These are phyloP conservation scores for Trichomonascaceae sp. DNA, from an alignment of 1,139 yeast species.

Conservation along the genomic window DNA sequence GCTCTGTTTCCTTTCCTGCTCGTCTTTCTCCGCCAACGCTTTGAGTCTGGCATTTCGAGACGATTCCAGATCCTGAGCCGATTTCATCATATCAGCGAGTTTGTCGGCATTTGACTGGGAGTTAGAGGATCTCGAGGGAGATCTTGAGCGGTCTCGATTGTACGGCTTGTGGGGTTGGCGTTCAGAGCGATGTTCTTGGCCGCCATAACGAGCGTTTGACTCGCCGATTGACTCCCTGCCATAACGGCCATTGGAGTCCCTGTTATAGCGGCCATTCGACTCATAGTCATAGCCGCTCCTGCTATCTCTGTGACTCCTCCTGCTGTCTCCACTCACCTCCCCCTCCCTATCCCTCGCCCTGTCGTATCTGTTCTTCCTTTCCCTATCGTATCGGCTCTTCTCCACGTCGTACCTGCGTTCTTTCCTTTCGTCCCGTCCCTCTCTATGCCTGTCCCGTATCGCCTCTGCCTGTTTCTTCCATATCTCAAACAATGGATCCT, in stretches of 20 bases:
- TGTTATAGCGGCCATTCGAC: neutral
- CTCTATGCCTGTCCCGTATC: neutral
- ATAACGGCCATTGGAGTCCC: neutral
- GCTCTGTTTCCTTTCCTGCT: constrained; percentile 62
- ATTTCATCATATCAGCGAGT: constrained; percentile 11
- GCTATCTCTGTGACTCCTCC: too few relatives aligned
- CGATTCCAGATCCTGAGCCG: constrained; percentile 20
- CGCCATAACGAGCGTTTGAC: too few relatives aligned
- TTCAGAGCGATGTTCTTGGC: too few relatives aligned
- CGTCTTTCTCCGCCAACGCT: constrained; percentile 51
- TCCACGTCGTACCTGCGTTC: neutral
- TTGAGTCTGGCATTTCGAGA: constrained; percentile 44
- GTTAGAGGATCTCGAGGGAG: neutral
- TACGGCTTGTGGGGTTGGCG: neutral
- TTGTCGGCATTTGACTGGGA: constrained; percentile 1
- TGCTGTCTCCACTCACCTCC: too few relatives aligned
- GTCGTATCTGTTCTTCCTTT: neutral
- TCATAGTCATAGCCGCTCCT: neutral
- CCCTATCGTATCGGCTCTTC: neutral
- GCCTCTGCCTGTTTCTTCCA: constrained; percentile 37
- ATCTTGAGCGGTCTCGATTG: neutral
- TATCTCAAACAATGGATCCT: constrained; percentile 54
- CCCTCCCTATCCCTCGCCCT: too few relatives aligned
- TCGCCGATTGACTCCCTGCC: neutral
- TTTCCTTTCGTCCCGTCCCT: neutral